Evolutionary conservation across 2,329 filamentous ascomycete genomes (phyloP), one percentile per base, ranked within the genome.

Genomic region (Diaporthe ilicicola): DNA sequence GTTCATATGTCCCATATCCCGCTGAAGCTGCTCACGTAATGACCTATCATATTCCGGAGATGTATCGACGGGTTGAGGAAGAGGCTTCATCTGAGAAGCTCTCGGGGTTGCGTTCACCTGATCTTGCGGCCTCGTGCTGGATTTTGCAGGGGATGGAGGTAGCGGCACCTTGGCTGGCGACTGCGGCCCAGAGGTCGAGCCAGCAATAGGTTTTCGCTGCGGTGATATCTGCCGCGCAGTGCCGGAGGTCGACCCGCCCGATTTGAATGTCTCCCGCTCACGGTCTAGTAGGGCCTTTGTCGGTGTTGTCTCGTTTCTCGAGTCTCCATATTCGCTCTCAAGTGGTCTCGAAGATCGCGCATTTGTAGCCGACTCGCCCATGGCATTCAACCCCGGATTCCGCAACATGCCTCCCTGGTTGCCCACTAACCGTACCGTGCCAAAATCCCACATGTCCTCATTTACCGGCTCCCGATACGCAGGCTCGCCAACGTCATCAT

Each of bases 381-480:
- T 90, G 0, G 90, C 86, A 75, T 92, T 87, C 61, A 93, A 84
- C 3, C 91, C 91, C 0, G 87, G 86, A 56, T 89, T 83, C 55
- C 82, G 83, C 9, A 88, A 78, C 1, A 89, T 78, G 37, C 86
- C 87, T 72, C 91, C 90, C 34, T 89, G 87, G 67, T 91, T 90
- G 39, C 88, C 89, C n/a, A 92, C 91, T 7, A 97, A 91, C 70
- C 95, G 89, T 66, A 99, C 94, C 0, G 96, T 99, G 53, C 96
- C 96, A 84, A 99, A 99, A 81, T 99, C 96, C 96, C 96, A 99
- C 79, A 98, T 90, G 80, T 98, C 96, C 79, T 98, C 94, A 73
- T 92, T 87, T 9, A 89, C 84, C 22, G 83, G 83, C 74, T 85
- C 82, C 42, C 92, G 88, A 70, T 91, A 87, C 1, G 84, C 81